phyloP scores from a whole-genome alignment of 768 basidiomycete species.

The Trametes punicea region DNA sequence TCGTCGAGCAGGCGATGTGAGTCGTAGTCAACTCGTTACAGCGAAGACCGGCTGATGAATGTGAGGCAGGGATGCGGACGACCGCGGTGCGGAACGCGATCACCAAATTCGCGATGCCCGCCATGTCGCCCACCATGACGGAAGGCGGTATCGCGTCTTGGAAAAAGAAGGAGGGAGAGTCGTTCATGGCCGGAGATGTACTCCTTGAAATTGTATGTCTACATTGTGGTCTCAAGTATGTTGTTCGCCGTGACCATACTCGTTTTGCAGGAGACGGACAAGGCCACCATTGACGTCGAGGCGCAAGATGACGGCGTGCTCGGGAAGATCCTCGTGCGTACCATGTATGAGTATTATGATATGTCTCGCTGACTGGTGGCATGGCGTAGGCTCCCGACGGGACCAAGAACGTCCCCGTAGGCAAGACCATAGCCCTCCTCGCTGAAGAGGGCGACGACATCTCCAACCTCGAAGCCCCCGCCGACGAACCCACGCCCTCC shows the following conservation, averaged over 20 bases:
- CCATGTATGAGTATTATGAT: neutral
- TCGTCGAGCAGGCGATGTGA: conserved; percentile 21
- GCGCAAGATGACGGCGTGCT: conserved; percentile 95
- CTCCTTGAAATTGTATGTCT: conserved; percentile 80
- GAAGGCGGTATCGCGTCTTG: conserved; percentile 89
- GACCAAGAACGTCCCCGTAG: conserved; percentile 80
- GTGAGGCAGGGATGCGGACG: conserved; percentile 49
- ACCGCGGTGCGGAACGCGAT: conserved; percentile 53
- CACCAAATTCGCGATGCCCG: conserved; percentile 85
- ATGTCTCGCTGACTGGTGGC: neutral
- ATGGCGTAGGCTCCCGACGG: conserved; percentile 63
- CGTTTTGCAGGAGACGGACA: conserved; percentile 76
- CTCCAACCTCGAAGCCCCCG: conserved; percentile 70
- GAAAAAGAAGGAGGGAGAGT: conserved; percentile 86
- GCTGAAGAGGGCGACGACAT: conserved; percentile 97
- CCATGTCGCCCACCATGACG: conserved; percentile 97
- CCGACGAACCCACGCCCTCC: conserved; percentile 33
- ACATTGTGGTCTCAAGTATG: neutral
- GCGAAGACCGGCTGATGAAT: neutral
- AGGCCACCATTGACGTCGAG: conserved; percentile 97
- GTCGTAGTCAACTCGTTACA: neutral
- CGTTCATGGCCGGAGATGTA: conserved; percentile 79
- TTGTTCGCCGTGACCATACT: neutral
- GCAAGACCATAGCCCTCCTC: conserved; percentile 85
- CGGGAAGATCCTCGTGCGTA: conserved; percentile 81